Evolutionary conservation across 2,329 filamentous ascomycete genomes (phyloP), one percentile per base, ranked within the genome.

Genomic region (Exophiala sp.): DNA sequence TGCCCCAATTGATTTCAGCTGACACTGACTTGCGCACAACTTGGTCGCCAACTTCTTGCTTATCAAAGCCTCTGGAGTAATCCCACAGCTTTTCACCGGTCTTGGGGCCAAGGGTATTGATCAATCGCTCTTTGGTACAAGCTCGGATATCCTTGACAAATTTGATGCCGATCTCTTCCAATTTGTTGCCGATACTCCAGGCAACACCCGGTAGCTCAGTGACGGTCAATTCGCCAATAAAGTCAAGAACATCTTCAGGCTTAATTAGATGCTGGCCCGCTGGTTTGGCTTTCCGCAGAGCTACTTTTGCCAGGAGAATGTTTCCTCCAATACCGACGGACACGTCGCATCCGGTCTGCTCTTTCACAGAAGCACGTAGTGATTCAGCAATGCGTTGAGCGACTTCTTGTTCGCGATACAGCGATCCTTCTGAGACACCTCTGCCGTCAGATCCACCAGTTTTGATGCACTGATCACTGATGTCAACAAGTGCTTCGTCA

Each of bases 1-100:
- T 95, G 2, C 95, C 94, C 94, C 94, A 99, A 65, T 94, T 99
- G 58, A 99, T 90, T 68, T 99, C 94, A 1, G 92, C 92, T 1
- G 94, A 97, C 0, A 99, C 90, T 0, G 92, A 97, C 67, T 97
- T 99, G 50, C 94, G 85, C 12, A 89, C 77, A 0, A 87, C 83
- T 65, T 95, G 88, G 53, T 92, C 88, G 32, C 91, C 92, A 5
- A 97, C 89, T 69, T 96, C 90, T 1, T 84, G 79, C 46, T 79
- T 81, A 70, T 99, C 94, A 45, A 97, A 89, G 2, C 94, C 94
- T 5, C 90, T 83, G 18, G 92, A 81, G 69, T 95, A 97, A 47
- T 96, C 90, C 79, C 87, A 92, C 0, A 99, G 77, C 68, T 87
- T 96, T 62, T 90, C 87, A 3, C 92, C 91, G 0, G 91, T 99